A percentile compares a stretch with the other conserved stretches of the same genome.
Evolutionary conservation across 768 basidiomycete genomes (phyloP).

Genomic region (Phylloporus rhodoxanthus): DNA sequence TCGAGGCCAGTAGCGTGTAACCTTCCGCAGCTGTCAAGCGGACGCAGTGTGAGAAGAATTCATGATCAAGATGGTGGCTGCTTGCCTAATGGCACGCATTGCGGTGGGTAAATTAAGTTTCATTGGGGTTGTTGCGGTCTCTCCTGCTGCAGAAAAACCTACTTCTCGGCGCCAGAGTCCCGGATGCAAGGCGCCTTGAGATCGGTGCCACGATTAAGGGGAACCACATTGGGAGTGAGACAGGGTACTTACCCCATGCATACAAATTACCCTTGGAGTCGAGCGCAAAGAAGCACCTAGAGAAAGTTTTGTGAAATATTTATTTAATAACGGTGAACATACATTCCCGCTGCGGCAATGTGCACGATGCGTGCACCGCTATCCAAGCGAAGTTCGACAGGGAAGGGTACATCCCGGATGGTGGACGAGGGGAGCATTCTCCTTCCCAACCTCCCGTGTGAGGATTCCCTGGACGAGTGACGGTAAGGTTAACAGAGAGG

Average conservation of each 20-base stretch:
- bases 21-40: conserved; percentile 61
- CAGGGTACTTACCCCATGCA: conserved; percentile 63
- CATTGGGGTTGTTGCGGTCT: conserved; percentile 47
- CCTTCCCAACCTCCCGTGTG: conserved; percentile 61
- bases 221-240: background rate
- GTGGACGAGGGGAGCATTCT: conserved; percentile 30
- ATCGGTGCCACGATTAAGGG: conserved; percentile 22
- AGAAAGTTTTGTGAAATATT: background rate
- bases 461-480: conserved; percentile 42
- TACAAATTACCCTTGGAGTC: conserved; percentile 67
- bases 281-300: conserved; percentile 82
- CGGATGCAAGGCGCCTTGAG: conserved; percentile 57
- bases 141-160: conserved; percentile 52
- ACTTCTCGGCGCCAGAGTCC: conserved; percentile 41
- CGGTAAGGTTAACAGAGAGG: conserved; percentile 1
- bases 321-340: conserved; percentile 21
- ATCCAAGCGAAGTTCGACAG: conserved; percentile 50
- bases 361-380: conserved; percentile 60
- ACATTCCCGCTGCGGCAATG: conserved; percentile 81
- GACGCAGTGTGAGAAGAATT: conserved; percentile 10
- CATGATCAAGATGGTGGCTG: background rate
- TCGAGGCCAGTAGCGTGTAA: conserved; percentile 67
- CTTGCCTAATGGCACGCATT: conserved; percentile 62
- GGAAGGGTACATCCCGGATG: conserved; percentile 50
- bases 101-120: conserved; percentile 53